Evolutionary conservation across 2,329 filamentous ascomycete species (phyloP).

Genomic region (Cladosporium sphaerospermum): DNA sequence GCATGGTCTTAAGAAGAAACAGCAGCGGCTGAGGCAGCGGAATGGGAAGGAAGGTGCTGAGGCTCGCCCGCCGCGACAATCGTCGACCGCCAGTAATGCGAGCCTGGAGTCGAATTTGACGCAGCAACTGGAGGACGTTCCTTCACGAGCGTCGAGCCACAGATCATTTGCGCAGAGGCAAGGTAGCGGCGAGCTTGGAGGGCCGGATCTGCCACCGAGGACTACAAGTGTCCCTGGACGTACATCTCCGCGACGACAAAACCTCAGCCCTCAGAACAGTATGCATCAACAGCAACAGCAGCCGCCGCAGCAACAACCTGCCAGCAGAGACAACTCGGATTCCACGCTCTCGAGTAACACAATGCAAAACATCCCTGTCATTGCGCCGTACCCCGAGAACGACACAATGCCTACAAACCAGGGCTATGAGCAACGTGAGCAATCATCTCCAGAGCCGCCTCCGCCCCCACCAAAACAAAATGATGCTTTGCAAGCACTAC

Average conservation of each 20-base stretch:
- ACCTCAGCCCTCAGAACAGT: conserved; percentile 31
- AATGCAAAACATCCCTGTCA: conserved; percentile 68
- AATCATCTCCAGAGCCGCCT: conserved; percentile 50
- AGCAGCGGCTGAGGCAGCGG: conserved; percentile 70
- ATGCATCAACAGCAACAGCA: conserved; percentile 14
- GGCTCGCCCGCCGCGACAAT: conserved; percentile 32
- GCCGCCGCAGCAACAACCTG: neutral
- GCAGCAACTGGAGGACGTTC: conserved; percentile 38
- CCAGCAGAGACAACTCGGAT: conserved; percentile 41
- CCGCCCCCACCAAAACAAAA: conserved; percentile 77
- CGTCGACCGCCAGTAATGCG: conserved; percentile 42
- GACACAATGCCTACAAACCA: conserved; percentile 40
- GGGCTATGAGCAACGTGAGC: conserved; percentile 22
- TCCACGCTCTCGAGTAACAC: conserved; percentile 65
- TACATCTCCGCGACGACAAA: conserved; percentile 38
- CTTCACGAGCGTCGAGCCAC: conserved; percentile 36
- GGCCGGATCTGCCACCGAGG: conserved; percentile 42
- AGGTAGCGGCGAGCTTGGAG: conserved; percentile 35
- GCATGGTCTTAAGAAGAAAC: conserved; percentile 93
- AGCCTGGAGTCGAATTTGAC: conserved; percentile 40
- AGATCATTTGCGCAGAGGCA: conserved; percentile 34
- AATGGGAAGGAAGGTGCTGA: conserved; percentile 39
- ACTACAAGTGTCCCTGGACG: conserved; percentile 42
- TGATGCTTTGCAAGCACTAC: conserved; percentile 83
- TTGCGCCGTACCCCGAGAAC: conserved; percentile 66